Conservation (phyloP, 2,329 filamentous ascomycete genomes). For the Monilinia fructicola region DNA sequence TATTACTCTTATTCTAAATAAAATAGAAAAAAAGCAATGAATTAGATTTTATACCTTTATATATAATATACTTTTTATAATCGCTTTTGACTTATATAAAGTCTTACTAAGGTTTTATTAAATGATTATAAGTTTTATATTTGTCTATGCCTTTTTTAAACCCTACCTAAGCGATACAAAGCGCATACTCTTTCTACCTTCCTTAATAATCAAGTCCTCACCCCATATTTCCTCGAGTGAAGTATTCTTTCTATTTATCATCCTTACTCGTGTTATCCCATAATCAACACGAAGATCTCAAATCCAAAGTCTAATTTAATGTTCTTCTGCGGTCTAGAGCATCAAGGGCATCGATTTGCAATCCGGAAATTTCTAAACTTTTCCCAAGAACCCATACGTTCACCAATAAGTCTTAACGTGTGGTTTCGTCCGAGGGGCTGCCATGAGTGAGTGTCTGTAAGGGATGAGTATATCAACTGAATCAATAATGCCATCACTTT, state of each 20-base stretch:
- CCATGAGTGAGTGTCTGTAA: background rate
- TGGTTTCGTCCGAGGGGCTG: background rate
- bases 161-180: no score
- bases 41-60: no score
- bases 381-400: background rate
- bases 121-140: no score
- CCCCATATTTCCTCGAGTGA: no score
- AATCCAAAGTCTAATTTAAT: background rate
- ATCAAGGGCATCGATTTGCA: conserved; percentile 1
- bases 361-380: background rate
- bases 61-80: no score
- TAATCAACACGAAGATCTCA: background rate
- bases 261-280: background rate
- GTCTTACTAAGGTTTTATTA: no score
- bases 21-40: no score
- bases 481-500: conserved; percentile 1
- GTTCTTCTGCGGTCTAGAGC: background rate
- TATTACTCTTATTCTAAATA: no score
- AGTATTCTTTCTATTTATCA: background rate
- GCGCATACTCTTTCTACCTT: no score
- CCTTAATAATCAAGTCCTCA: no score
- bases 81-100: no score
- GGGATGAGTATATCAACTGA: background rate
- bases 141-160: no score
- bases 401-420: background rate